Evolutionary conservation across 495 filamentous ascomycete genomes (phyloP).

Genomic region (Trichoderma parareesei): DNA sequence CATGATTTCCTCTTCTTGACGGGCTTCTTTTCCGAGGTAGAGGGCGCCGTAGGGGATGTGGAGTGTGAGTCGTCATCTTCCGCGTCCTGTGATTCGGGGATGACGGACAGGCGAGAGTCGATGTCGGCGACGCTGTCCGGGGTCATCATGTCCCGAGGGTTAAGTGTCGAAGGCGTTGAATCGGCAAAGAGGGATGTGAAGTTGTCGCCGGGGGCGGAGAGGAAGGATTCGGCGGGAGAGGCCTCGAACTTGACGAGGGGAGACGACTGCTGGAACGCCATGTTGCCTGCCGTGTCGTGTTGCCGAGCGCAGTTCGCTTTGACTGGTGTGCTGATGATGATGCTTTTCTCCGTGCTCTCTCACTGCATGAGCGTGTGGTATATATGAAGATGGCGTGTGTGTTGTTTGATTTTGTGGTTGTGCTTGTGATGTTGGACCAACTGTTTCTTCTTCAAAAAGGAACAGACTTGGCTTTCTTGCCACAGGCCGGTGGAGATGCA

Average conservation of each 20-base stretch:
- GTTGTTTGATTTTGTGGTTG: not conserved
- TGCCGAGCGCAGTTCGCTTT: constrained; percentile 29
- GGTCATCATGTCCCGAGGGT: constrained; percentile 39
- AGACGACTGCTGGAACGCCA: constrained; percentile 33
- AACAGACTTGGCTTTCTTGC: not conserved
- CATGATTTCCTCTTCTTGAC: constrained; percentile 97
- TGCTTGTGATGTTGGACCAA: too few relatives aligned
- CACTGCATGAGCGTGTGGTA: not conserved
- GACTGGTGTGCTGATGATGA: constrained; percentile 4
- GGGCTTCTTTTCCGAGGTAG: constrained; percentile 59
- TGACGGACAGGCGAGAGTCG: constrained; percentile 15
- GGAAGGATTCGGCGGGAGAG: constrained; percentile 43
- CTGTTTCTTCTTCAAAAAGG: constrained; percentile 8
- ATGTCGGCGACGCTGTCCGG: constrained; percentile 31
- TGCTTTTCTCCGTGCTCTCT: not conserved
- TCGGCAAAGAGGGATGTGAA: constrained; percentile 42
- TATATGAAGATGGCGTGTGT: not conserved
- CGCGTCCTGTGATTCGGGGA: constrained; percentile 10
- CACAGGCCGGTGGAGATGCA: constrained; percentile 7
- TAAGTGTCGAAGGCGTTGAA: constrained; percentile 23
- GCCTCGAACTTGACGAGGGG: constrained; percentile 41
- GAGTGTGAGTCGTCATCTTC: constrained; percentile 7
- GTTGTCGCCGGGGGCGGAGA: constrained; percentile 42
- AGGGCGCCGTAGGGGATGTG: constrained; percentile 15
- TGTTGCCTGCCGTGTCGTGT: constrained; percentile 14